Evolutionary conservation across 345 rosid genomes (phyloP), one percentile per base, ranked within the genome.

Genomic region (Pugionium cornutum): DNA sequence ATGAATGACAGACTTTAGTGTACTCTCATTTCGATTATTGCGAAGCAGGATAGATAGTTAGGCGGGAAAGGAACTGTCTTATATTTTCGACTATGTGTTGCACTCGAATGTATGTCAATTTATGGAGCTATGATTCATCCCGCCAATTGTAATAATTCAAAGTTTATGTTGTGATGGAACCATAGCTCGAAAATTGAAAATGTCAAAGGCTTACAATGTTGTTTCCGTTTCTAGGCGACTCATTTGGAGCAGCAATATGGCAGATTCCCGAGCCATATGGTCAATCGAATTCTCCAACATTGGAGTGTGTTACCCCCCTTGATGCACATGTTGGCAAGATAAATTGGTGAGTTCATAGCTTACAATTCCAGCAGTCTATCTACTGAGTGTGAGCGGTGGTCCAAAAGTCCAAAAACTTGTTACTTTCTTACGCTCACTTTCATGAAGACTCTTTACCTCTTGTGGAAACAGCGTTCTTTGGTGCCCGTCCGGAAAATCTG

Each of bases 181-280:
- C 30, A 9, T 1, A 46, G 71, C 25, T 53, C 0, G 18, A 44
- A 65, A 10, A 11, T 66, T 39, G 67, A 33, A 44, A 58, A 10
- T 73, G 25, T 44, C 7, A 10, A 35, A 25, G 56, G 46, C 35
- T 59, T 62, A 48, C 40, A 35, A 31, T 67, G 62, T 34, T 55
- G 26, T 68, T 74, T 54, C 7, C 67, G 32, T 55, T 35, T 74
- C 2, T 56, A 88, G 95, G 92, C 4, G 99, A 90, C 50, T 81
- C 92, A 30, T 85, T 75, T 55, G 97, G 92, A 75, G 92, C 99
- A 27, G 95, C 95, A 2, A 78, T 88, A 62, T 94, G 97, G 99
- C 89, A 83, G 81, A 90, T 94, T 30, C 99, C 95, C n/a, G 99
- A 94, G 87, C 75, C 89, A 27, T 86, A 94, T 59, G 96, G 97